phyloP scores from a whole-genome alignment of 192 early-diverging fungal species.

The Spinellus fusiger region DNA sequence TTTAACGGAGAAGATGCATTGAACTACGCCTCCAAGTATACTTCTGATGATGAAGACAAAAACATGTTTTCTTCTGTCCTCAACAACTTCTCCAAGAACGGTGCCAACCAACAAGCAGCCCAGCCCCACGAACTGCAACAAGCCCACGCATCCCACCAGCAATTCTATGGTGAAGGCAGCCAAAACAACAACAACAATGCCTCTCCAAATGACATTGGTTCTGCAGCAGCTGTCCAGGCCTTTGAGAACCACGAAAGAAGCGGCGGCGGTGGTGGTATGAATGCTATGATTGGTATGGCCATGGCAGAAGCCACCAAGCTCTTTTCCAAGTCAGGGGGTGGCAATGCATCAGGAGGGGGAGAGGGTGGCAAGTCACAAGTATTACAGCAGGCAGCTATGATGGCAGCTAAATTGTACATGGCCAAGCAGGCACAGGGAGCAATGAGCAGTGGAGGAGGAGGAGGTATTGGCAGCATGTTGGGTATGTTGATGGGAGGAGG shows the following conservation, averaged over 20 bases:
- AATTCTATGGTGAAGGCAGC: constrained; percentile 16
- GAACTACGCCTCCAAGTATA: constrained; percentile 12
- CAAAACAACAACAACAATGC: neutral
- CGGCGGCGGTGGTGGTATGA: constrained; percentile 13
- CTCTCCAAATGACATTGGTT: constrained; percentile 20
- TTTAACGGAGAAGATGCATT: constrained; percentile 4
- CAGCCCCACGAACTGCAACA: constrained; percentile 8
- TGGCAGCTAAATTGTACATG: constrained; percentile 33
- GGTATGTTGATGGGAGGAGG: neutral
- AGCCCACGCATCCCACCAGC: constrained; percentile 10
- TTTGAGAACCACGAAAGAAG: constrained; percentile 11
- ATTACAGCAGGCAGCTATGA: constrained; percentile 22
- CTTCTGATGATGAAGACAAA: constrained; percentile 10
- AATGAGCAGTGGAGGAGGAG: neutral
- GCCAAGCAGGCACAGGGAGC: constrained; percentile 10
- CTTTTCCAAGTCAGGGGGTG: constrained; percentile 1
- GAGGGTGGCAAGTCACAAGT: constrained; percentile 11
- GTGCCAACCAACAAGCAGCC: neutral
- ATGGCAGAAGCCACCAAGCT: constrained; percentile 27
- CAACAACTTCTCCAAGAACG: neutral
- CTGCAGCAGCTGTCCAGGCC: constrained; percentile 26
- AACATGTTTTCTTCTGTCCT: constrained; percentile 10
- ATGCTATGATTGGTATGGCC: constrained; percentile 23
- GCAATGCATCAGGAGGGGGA: neutral
- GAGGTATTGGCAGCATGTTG: constrained; percentile 2